Evolutionary conservation across 164 flowering plant genomes (phyloP).

Genomic region (Santalum album): DNA sequence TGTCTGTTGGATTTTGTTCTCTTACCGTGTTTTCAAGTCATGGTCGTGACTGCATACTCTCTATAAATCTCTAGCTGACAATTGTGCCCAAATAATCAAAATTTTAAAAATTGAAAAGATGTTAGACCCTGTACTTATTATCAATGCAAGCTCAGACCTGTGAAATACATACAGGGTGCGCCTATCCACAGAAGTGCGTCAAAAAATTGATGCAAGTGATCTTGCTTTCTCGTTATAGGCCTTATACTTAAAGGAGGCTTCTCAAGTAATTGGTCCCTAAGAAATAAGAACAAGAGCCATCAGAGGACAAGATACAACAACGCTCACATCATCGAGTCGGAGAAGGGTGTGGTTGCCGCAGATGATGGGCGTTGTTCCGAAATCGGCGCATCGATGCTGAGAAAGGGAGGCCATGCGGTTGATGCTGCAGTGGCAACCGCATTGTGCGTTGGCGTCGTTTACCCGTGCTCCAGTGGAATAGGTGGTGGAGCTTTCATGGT

Average conservation of each 20-base stretch:
- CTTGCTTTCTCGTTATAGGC: slow-evolving; percentile 8
- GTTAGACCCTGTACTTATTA: too few species aligned
- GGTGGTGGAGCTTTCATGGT: slow-evolving; percentile 95
- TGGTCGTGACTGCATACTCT: too few species aligned
- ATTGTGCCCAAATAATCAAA: too few species aligned
- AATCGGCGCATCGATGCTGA: slow-evolving; percentile 47
- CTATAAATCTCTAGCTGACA: too few species aligned
- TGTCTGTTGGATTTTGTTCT: too few species aligned
- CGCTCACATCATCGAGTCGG: slow-evolving; percentile 43
- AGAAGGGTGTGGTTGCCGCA: slow-evolving; percentile 71
- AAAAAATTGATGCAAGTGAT: too few species aligned
- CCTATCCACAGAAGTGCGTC: too few species aligned
- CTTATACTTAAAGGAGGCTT: slow-evolving; percentile 6
- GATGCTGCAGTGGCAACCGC: slow-evolving; percentile 92
- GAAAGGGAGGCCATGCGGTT: slow-evolving; percentile 70
- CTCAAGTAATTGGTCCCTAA: slow-evolving; percentile 6
- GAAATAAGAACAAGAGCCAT: slow-evolving; percentile 7
- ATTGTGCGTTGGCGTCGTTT: slow-evolving; percentile 76
- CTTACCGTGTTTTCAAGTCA: too few species aligned
- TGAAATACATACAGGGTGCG: too few species aligned
- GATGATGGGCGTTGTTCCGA: slow-evolving; percentile 81
- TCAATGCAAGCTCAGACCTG: too few species aligned
- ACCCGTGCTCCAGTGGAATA: slow-evolving; percentile 74
- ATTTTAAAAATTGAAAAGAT: too few species aligned
- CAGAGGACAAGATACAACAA: slow-evolving; percentile 5